Percentiles rank a stretch among this genome's conserved stretches.
phyloP scores from a whole-genome alignment of 805 yeast species.

The Kregervanrija fluxuum region DNA sequence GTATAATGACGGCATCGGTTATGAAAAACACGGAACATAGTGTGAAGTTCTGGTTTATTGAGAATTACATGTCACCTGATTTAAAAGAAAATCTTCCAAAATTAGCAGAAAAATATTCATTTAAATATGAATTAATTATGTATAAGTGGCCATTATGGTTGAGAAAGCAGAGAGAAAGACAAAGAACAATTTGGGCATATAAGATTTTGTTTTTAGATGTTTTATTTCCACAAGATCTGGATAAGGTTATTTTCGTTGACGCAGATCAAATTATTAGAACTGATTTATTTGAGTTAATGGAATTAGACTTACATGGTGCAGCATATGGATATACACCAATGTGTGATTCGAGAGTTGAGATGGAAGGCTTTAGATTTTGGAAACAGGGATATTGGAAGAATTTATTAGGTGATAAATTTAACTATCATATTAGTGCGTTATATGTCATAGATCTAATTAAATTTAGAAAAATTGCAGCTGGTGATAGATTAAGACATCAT shows the following conservation, averaged over 20 bases:
- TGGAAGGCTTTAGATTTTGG: conserved; percentile 90
- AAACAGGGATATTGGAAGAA: conserved; percentile 84
- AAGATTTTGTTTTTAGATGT: conserved; percentile 84
- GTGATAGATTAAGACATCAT: conserved; percentile 74
- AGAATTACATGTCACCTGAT: conserved; percentile 68
- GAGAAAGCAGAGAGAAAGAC: conserved; percentile 67
- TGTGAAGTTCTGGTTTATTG: conserved; percentile 82
- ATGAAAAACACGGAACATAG: conserved; percentile 54
- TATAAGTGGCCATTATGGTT: conserved; percentile 95
- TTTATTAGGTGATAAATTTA: conserved; percentile 46
- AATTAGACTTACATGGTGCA: conserved; percentile 66
- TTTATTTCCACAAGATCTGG: conserved; percentile 70
- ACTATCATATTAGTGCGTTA: conserved; percentile 79
- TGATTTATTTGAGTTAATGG: conserved; percentile 61
- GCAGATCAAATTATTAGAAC: conserved; percentile 78
- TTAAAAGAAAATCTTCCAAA: conserved; percentile 54
- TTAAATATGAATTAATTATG: conserved; percentile 69
- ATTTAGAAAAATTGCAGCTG: conserved; percentile 63
- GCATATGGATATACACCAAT: conserved; percentile 84
- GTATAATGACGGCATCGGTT: conserved; percentile 78
- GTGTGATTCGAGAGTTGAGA: conserved; percentile 74
- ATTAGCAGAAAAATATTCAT: conserved; percentile 50
- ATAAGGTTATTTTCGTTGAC: conserved; percentile 77
- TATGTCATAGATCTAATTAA: conserved; percentile 69
- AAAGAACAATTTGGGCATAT: conserved; percentile 81